Evolutionary conservation across 176 grass and related monocot species (phyloP).

Genomic region (Oryza punctata): DNA sequence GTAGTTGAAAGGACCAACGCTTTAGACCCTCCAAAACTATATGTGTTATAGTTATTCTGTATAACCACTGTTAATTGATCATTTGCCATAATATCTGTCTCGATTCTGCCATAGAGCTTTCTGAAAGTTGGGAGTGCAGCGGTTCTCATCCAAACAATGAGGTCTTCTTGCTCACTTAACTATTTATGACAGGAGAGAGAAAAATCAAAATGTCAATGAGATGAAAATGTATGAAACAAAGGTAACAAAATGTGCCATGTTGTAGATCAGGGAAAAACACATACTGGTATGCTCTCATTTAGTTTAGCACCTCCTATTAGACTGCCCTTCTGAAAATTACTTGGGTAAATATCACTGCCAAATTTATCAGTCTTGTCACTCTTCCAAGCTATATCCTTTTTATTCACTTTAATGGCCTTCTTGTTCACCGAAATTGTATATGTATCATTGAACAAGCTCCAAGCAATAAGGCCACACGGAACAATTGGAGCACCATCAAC

Average conservation of each 20-base stretch:
- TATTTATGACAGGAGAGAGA: slow-evolving; percentile 28
- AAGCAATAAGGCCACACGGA: slow-evolving; percentile 92
- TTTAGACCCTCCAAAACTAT: slow-evolving; percentile 88
- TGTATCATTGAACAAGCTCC: slow-evolving; percentile 95
- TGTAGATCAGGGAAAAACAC: slow-evolving; percentile 32
- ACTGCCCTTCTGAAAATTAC: slow-evolving; percentile 78
- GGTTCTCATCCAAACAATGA: slow-evolving; percentile 98
- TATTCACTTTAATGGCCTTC: slow-evolving; percentile 61
- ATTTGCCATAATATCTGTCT: slow-evolving; percentile 67
- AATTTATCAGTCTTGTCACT: slow-evolving; percentile 79
- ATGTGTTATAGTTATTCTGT: slow-evolving; percentile 96
- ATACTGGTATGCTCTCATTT: slow-evolving; percentile 87
- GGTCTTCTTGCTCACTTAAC: slow-evolving; percentile 96
- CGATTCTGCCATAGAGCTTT: slow-evolving; percentile 94
- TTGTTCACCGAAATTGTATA: slow-evolving; percentile 60
- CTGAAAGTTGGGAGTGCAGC: slow-evolving; percentile 87
- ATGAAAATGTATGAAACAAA: slow-evolving; percentile 11
- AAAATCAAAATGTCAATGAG: not conserved
- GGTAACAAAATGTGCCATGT: not conserved
- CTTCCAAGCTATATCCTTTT: slow-evolving; percentile 87
- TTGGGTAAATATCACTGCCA: slow-evolving; percentile 83
- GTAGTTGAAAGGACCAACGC: slow-evolving; percentile 81
- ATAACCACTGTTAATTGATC: slow-evolving; percentile 75
- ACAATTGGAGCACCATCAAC: slow-evolving; percentile 62
- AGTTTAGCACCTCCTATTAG: slow-evolving; percentile 83